These are phyloP conservation scores for Cephalotrichum gorgonifer DNA, from an alignment of 2,329 filamentous ascomycete genomes.

Conservation along the genomic window DNA sequence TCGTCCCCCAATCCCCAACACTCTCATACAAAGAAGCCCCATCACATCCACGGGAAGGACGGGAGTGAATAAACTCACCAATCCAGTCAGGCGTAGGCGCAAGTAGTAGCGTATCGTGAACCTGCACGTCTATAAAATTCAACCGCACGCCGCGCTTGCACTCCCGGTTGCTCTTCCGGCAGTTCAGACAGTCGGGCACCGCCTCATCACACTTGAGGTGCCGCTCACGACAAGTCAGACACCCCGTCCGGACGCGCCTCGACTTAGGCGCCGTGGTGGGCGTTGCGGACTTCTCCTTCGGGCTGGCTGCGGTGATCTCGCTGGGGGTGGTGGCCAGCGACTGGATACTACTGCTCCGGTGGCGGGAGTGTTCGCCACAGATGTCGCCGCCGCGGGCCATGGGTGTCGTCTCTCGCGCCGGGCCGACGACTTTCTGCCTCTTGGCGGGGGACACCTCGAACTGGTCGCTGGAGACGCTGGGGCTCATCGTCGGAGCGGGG, in stretches of 20 bases:
- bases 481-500: neutral
- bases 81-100: conserved; percentile 55
- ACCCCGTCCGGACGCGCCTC: conserved; percentile 83
- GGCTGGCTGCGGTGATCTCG: neutral
- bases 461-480: neutral
- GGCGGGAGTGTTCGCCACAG: conserved; percentile 3
- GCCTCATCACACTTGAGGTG: conserved; percentile 88
- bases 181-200: conserved; percentile 58
- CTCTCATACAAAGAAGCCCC: neutral
- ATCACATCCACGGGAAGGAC: neutral
- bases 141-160: conserved; percentile 81
- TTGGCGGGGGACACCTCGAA: neutral
- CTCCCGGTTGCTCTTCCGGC: conserved; percentile 72
- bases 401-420: neutral
- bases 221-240: conserved; percentile 77
- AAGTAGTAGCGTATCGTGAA: conserved; percentile 55
- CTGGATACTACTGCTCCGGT: conserved; percentile 1
- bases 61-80: conserved; percentile 26
- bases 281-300: neutral
- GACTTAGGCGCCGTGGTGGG: conserved; percentile 39
- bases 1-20: neutral
- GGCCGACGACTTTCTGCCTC: neutral
- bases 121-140: conserved; percentile 83
- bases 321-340: neutral
- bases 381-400: no score